phyloP scores from a whole-genome alignment of 1,284 basidiomycete species.

The Boletus semigastroideus region DNA sequence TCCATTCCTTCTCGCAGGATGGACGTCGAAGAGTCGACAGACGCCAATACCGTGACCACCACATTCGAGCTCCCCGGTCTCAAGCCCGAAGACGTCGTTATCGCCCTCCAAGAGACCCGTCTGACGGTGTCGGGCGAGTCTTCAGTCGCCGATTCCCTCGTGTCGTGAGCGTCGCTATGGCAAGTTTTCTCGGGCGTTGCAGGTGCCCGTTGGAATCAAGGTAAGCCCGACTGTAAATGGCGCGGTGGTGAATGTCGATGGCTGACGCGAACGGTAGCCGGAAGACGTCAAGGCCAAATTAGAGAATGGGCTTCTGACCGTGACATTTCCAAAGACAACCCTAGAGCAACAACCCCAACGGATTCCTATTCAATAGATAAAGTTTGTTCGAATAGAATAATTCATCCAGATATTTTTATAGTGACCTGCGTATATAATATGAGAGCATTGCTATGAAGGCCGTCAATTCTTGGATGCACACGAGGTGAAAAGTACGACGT shows the following conservation, averaged over 20 bases:
- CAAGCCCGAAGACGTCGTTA: slow-evolving; percentile 40
- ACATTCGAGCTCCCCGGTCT: slow-evolving; percentile 45
- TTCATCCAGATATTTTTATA: too few relatives aligned
- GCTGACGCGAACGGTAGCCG: not conserved
- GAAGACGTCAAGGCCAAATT: slow-evolving; percentile 7
- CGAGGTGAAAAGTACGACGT: too few relatives aligned
- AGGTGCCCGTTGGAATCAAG: slow-evolving; percentile 4
- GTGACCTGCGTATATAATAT: too few relatives aligned
- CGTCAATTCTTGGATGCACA: too few relatives aligned
- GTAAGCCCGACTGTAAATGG: not conserved
- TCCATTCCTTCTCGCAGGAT: slow-evolving; percentile 18
- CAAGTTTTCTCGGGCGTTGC: slow-evolving; percentile 6
- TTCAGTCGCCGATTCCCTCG: slow-evolving; percentile 18
- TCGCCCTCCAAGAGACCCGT: slow-evolving; percentile 38
- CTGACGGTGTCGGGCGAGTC: slow-evolving; percentile 39
- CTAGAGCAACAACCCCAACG: slow-evolving; percentile 3
- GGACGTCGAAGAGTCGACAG: slow-evolving; percentile 26
- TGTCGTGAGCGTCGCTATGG: slow-evolving; percentile 33
- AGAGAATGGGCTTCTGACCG: slow-evolving; percentile 8
- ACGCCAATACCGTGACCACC: slow-evolving; percentile 36
- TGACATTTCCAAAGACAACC: slow-evolving; percentile 8
- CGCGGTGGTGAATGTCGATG: not conserved
- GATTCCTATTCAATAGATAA: not conserved
- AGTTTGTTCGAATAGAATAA: too few relatives aligned
- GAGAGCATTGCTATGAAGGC: too few relatives aligned